Evolutionary conservation across 2,329 filamentous ascomycete species (phyloP).

Genomic region (Microcera coccophila): DNA sequence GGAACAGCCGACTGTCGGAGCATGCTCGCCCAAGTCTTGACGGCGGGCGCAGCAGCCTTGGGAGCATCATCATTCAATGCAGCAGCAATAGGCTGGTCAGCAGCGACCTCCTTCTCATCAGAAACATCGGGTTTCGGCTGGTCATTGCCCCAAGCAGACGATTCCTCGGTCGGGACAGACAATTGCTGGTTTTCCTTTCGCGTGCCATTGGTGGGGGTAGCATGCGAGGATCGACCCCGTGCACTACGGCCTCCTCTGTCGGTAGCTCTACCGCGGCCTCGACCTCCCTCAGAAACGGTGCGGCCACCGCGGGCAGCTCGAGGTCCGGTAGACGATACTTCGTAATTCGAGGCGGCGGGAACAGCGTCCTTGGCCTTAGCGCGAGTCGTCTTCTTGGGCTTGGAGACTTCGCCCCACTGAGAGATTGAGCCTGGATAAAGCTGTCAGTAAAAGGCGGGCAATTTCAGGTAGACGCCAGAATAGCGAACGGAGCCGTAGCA

Average conservation of each 20-base stretch:
- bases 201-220: constrained; percentile 57
- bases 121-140: constrained; percentile 33
- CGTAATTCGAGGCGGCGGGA: constrained; percentile 47
- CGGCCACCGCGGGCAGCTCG: constrained; percentile 59
- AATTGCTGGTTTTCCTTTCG: constrained; percentile 54
- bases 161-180: constrained; percentile 68
- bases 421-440: constrained; percentile 63
- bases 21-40: constrained; percentile 73
- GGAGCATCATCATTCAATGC: constrained; percentile 32
- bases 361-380: constrained; percentile 66
- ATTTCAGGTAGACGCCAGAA: not conserved
- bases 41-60: constrained; percentile 35
- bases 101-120: constrained; percentile 32
- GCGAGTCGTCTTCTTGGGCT: constrained; percentile 72
- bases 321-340: constrained; percentile 41
- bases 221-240: constrained; percentile 59
- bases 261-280: constrained; percentile 58
- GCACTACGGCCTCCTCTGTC: constrained; percentile 60
- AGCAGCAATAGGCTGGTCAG: constrained; percentile 32
- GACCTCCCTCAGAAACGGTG: constrained; percentile 56
- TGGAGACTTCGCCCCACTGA: constrained; percentile 81
- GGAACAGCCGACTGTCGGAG: constrained; percentile 57
- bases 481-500: not conserved
- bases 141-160: constrained; percentile 47
- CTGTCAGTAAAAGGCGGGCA: constrained; percentile 26